Evolutionary conservation across 106 monocot genomes (phyloP), one percentile per base, ranked within the genome.

Genomic region (Amphibolis antarctica): DNA sequence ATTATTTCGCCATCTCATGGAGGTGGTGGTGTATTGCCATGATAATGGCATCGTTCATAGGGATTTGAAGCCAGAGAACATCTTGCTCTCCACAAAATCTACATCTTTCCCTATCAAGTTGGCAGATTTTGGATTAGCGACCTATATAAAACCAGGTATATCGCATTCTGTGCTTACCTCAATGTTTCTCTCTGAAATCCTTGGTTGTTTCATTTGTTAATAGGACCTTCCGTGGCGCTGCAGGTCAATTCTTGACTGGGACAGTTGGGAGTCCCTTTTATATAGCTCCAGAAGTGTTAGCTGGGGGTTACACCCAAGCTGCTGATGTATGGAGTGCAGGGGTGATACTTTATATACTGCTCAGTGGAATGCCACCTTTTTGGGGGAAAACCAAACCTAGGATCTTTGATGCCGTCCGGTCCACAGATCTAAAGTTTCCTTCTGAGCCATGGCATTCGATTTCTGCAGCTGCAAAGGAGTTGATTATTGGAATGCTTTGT

Each of bases 271-370:
- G 94, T 68, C 94, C 94, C 1, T 94, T 94, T 42, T 94, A 94
- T 69, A 94, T 94, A 75, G 85, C 94, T 20, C 94, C 94, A 1
- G 94, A 94, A 63, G 94, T 94, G 10, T 53, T 94, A 26, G 58
- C 81, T 12, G 89, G 94, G 53, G 94, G 88, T 12, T 94, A 94
- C 62, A 94, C 81, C 52, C 79, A 94, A 74, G 85, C 85, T 1
- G 94, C 94, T 15, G 94, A 94, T 74, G 77, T 94, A 18, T 93
- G 93, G 93, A 88, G 88, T 73, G 78, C 88, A 0, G 93, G 93
- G 19, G 88, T 93, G 36, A 88, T 94, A 72, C 70, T 94, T 4
- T 89, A 94, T 74, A 84, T 94, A 54, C 85, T 94, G 30, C 74
- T 94, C 11, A 89, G 94, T 50, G 89, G 94, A 10, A 83, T 89